Conservation (phyloP, 2,329 filamentous ascomycete species). For the Periconia macrospinosa region DNA sequence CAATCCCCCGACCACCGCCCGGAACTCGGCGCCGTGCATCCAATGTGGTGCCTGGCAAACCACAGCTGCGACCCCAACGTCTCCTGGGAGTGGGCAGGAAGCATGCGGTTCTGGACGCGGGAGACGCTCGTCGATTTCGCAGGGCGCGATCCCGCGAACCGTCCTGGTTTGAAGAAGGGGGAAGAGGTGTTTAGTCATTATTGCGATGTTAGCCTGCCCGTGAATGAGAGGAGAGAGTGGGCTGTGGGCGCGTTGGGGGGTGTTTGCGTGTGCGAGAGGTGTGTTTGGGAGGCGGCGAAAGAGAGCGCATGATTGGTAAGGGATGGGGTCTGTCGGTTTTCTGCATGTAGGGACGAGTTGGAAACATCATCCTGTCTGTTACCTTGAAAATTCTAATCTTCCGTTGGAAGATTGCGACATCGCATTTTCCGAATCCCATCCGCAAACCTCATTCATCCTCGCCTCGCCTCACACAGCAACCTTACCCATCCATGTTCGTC, state of each 20-base stretch:
- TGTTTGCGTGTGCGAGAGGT: conserved; percentile 83
- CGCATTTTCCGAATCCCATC: no score
- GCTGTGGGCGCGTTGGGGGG: conserved; percentile 85
- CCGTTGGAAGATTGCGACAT: no score
- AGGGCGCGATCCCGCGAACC: conserved; percentile 30
- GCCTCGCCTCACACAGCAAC: no score
- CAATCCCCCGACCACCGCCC: conserved; percentile 73
- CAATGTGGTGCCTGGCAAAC: conserved; percentile 94
- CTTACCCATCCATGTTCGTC: no score
- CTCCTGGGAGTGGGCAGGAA: conserved; percentile 86
- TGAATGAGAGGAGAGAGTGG: conserved; percentile 85
- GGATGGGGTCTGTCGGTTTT: no score
- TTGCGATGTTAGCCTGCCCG: conserved; percentile 78
- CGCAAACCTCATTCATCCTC: no score
- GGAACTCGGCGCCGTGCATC: conserved; percentile 90
- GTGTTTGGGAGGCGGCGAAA: conserved; percentile 64
- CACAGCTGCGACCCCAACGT: conserved; percentile 97
- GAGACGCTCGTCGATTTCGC: conserved; percentile 59
- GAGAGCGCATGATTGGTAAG: no score
- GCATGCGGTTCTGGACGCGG: conserved; percentile 70
- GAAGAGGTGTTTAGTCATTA: conserved; percentile 94
- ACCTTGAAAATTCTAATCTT: no score
- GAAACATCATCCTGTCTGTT: no score
- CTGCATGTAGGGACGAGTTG: no score
- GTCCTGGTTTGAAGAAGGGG: conserved; percentile 69